phyloP scores from a whole-genome alignment of 2,329 filamentous ascomycete genomes.

The Pestalotiopsis sp. region DNA sequence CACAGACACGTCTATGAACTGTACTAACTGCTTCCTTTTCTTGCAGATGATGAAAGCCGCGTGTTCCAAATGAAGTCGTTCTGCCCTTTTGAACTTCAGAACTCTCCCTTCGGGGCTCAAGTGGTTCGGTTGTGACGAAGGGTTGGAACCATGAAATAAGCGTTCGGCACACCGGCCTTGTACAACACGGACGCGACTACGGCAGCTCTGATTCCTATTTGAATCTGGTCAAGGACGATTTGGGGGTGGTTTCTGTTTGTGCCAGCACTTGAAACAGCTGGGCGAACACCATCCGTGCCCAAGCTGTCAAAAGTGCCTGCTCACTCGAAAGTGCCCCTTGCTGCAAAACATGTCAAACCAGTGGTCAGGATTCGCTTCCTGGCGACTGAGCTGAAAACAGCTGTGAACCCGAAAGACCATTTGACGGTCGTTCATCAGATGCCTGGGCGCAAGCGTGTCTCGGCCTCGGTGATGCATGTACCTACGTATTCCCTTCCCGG shows the following conservation, averaged over 20 bases:
- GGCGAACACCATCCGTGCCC: slow-evolving; percentile 6
- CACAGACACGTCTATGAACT: not conserved
- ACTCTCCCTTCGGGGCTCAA: slow-evolving; percentile 93
- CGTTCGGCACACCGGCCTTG: slow-evolving; percentile 99
- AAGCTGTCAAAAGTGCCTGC: not conserved
- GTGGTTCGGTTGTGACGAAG: slow-evolving; percentile 72
- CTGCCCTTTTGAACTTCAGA: slow-evolving; percentile 63
- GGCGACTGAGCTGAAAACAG: not conserved
- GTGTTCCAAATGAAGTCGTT: slow-evolving; percentile 87
- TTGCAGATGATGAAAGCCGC: slow-evolving; percentile 98
- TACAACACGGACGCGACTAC: slow-evolving; percentile 94
- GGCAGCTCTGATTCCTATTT: slow-evolving; percentile 84
- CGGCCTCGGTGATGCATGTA: not conserved
- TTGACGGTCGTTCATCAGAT: not conserved
- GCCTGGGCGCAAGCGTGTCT: not conserved
- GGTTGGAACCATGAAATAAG: slow-evolving; percentile 85
- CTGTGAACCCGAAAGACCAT: not conserved
- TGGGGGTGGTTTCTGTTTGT: not conserved
- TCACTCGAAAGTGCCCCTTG: not conserved
- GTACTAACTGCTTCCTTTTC: slow-evolving; percentile 26
- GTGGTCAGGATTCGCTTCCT: not conserved
- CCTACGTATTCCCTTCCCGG: not conserved
- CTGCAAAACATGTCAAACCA: not conserved
- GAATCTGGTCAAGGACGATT: slow-evolving; percentile 10
- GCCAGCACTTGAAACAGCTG: slow-evolving; percentile 6